Base-by-base conservation (phyloP, 805 yeast species). In the Spencermartinsiella europaea region DNA sequence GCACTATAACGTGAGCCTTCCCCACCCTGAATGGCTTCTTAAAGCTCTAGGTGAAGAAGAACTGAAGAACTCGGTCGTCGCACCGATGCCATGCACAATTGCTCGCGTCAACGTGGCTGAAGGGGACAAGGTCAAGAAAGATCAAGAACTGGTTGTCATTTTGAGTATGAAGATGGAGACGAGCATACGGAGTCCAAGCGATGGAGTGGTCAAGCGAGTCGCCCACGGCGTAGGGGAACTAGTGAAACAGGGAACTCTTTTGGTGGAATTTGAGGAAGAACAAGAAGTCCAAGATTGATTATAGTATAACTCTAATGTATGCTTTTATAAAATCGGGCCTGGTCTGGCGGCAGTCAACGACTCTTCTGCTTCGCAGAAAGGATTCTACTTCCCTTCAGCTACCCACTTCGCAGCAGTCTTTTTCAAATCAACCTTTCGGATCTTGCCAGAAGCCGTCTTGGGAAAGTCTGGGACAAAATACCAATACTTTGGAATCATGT, bases 81-180 rank as follows among this genome's bases (percentile, higher is more conserved):
- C 63, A 2, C 64, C 64, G 8, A 60, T 60, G 66, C 64, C 65
- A 15, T 61, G 65, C 45, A 59, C 58, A 21, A 57, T 61, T 19
- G 55, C 61, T 21, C 47, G 55, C 36, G 57, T 61, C 27, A 42
- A 42, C 31, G 62, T 57, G 27, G 34, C 35, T 34, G 51, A 51
- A 8, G 66, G 66, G 8, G 56, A 55, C 25, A 34, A 22, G 3
- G 63, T 61, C n/a, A 40, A 44, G 25, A 59, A 61, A 48, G 62
- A 59, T 43, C 61, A 61, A 27, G 58, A 56, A 36, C 49, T 61
- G 38, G 43, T 61, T 7, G 56, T 59, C 25, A 61, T 61, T 31
- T 52, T 58, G 42, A 53, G 60, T 33, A 61, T 61, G 66, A 61
- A 61, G 54, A 61, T 61, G 66, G 66, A 61, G 46, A 61, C 65